phyloP scores from a whole-genome alignment of 2,329 filamentous ascomycete species.

The Metarhizium anisopliae region DNA sequence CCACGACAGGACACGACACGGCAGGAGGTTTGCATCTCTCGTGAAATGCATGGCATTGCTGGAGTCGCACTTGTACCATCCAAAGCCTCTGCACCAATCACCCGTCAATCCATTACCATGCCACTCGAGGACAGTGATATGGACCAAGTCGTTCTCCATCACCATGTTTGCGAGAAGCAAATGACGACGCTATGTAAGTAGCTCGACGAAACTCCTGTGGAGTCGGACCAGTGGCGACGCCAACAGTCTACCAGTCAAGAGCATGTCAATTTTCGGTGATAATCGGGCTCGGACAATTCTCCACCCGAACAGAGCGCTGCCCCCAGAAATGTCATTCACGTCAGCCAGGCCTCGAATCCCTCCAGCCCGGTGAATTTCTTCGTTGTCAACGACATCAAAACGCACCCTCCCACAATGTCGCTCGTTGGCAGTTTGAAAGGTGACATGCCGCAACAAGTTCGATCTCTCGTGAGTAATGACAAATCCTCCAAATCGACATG shows the following conservation, averaged over 20 bases:
- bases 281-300: constrained; percentile 9
- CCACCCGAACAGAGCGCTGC: constrained; percentile 6
- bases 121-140: neutral
- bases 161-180: neutral
- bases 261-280: constrained; percentile 1
- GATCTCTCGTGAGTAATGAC: constrained; percentile 40
- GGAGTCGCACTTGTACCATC: neutral
- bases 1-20: neutral
- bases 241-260: neutral
- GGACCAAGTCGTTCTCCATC: neutral
- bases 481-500: neutral
- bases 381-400: neutral
- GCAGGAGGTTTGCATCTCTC: neutral
- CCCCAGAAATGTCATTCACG: neutral
- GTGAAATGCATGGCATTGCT: neutral
- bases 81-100: neutral
- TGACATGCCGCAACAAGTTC: constrained; percentile 47
- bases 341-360: neutral
- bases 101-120: neutral
- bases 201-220: neutral
- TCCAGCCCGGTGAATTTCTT: neutral
- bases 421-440: constrained; percentile 33
- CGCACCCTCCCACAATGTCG: constrained; percentile 22
- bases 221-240: neutral
- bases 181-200: neutral